Evolutionary conservation across 2,329 filamentous ascomycete species (phyloP).

Genomic region (Trichoderma sp.): DNA sequence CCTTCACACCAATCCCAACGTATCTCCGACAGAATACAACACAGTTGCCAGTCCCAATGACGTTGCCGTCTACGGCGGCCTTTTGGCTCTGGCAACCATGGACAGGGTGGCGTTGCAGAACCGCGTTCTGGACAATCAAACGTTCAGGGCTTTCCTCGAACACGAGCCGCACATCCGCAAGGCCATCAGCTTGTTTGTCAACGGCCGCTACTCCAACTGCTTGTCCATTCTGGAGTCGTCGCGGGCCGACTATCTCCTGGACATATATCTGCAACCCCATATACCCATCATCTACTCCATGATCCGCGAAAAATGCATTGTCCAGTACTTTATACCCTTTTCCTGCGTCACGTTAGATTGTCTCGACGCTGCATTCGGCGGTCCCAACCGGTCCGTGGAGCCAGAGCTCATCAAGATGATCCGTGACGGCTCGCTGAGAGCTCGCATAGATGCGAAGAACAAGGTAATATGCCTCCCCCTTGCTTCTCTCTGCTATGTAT

Average conservation of each 20-base stretch:
- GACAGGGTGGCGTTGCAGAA: conserved; percentile 72
- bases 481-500: too few relatives aligned
- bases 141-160: conserved; percentile 86
- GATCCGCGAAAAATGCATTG: conserved; percentile 88
- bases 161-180: conserved; percentile 92
- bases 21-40: conserved; percentile 59
- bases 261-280: conserved; percentile 80
- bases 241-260: conserved; percentile 83
- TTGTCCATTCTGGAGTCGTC: conserved; percentile 80
- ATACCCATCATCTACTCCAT: conserved; percentile 68
- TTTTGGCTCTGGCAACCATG: conserved; percentile 90
- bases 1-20: conserved; percentile 60
- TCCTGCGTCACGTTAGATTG: conserved; percentile 80
- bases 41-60: conserved; percentile 82
- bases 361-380: conserved; percentile 75
- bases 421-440: conserved; percentile 67
- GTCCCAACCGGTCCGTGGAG: conserved; percentile 64
- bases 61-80: conserved; percentile 85
- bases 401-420: conserved; percentile 81
- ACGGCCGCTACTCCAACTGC: conserved; percentile 84
- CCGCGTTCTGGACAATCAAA: conserved; percentile 74
- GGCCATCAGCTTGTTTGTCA: conserved; percentile 85
- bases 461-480: conserved; percentile 50
- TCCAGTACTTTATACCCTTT: conserved; percentile 90
- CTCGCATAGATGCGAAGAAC: conserved; percentile 82